A percentile compares a stretch with the other conserved stretches of the same genome.
Conservation (phyloP, 2,329 filamentous ascomycete species). For the Fusarium torreyae region DNA sequence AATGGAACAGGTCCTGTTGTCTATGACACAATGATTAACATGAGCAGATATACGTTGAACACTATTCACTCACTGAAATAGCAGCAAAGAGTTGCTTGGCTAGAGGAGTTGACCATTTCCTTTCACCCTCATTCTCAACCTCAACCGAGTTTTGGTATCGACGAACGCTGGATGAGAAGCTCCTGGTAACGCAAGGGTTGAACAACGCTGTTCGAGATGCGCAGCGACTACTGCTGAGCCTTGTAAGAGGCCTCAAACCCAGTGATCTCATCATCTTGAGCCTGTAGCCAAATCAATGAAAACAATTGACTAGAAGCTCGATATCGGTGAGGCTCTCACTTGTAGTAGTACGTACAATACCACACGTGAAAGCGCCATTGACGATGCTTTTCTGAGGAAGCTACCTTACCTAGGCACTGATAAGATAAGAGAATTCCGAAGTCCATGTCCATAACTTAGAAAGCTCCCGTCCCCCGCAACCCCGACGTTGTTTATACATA, state of each 20-base stretch:
- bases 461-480: conserved; percentile 13
- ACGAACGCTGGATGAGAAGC: conserved; percentile 48
- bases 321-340: conserved; percentile 6
- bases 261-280: conserved; percentile 42
- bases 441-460: not conserved
- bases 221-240: conserved; percentile 32
- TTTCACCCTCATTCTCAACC: conserved; percentile 56
- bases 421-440: conserved; percentile 46
- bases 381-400: conserved; percentile 36
- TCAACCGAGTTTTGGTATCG: conserved; percentile 32
- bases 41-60: not conserved
- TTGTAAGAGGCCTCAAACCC: conserved; percentile 20
- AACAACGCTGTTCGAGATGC: conserved; percentile 21
- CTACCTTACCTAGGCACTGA: conserved; percentile 23
- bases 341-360: conserved; percentile 1
- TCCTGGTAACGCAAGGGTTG: conserved; percentile 33
- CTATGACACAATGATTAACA: conserved; percentile 46
- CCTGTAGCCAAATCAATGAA: not conserved
- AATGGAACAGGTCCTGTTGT: conserved; percentile 91
- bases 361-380: conserved; percentile 34
- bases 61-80: conserved; percentile 75
- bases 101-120: conserved; percentile 92
- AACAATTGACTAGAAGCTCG: not conserved
- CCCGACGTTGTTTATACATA: conserved; percentile 1
- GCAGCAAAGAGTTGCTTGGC: conserved; percentile 89